Evolutionary conservation across 2,329 filamentous ascomycete species (phyloP), one percentile per base, ranked within the genome.

Genomic region (Diaporthe sp.): DNA sequence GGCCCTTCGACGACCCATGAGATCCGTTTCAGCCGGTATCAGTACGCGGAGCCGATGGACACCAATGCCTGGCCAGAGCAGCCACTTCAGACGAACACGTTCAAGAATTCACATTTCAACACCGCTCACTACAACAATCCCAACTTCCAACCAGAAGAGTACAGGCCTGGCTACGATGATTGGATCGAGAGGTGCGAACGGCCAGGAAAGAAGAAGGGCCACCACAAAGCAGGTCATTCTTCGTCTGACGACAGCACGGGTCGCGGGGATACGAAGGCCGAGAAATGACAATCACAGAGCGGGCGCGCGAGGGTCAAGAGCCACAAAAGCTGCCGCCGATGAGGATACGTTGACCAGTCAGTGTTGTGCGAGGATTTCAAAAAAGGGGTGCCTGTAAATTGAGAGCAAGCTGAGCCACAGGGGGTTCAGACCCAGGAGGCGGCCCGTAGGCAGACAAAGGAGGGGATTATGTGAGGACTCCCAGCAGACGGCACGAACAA

Each of bases 31-130:
- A 92, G 88, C 79, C 87, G 88, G 75, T 91, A 88, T 80, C 88
- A 88, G 74, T 89, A 88, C 74, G 62, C 82, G 28, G 79, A 79
- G 53, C 78, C 78, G 3, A 77, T 79, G 68, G 80, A 73, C 17
- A 15, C 55, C 85, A 82, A 74, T 82, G 81, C 59, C 80, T 81
- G 81, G 65, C 81, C 80, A 55, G 88, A 89, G 74, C 86, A 87
- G n/a, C 83, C 85, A 5, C 87, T 88, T 70, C 86, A 86, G 72
- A 92, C 90, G 2, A 88, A 85, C 69, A 90, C 89, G 1, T 93
- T 93, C 79, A 92, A 91, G 79, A 92, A 93, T 78, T 92, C 89
- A 71, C 90, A 93, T 73, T 92, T 90, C 83, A 93, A 93, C 79
- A 88, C 88, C 62, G 91, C 92, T 0, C 92, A 94, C 80, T 93